Evolutionary conservation across 306 rosid genomes (phyloP), one percentile per base, ranked within the genome.

Genomic region (Sicyos baderoa): DNA sequence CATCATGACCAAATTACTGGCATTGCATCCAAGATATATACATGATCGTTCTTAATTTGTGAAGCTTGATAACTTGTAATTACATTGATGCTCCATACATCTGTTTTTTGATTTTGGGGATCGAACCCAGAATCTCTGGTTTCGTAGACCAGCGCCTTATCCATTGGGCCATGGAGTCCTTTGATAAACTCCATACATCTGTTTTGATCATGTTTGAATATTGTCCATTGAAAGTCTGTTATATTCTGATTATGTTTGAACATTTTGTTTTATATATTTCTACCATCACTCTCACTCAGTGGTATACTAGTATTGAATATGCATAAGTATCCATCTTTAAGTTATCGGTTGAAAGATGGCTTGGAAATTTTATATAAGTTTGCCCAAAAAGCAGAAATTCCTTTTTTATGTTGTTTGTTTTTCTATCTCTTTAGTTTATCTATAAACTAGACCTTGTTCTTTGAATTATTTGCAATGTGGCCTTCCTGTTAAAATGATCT

Each of bases 131-230:
- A 91, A 77, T 86, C 88, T 86, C 91, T 88, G 85, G 91, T 84
- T 91, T 70, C 91, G 89, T 89, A 89, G 96, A 87, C 90, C 95
- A 85, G 89, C 97, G 83, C 94, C 97, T 87, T 88, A 85, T 91
- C 97, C 97, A 87, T 89, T 84, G 88, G 88, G 85, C 86, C 86
- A 84, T 44, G 49, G 49, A 44, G 49, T 44, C 14, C 35, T 29
- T 29, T 1, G 4, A 29, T 29, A 3, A n/a, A n/a, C 23, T 55
- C 4, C 37, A 56, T 5, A 12, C 9, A 12, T 56, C 10, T 56
- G 37, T 56, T 56, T 4, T 21, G 15, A 21, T 55, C 32, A 5
- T 21, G 32, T 55, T 55, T 56, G 23, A 56, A 56, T 19, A 18
- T 54, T 54, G 59, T 19, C 59, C 5, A 13, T 8, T 27, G 59